phyloP scores from a whole-genome alignment of 768 basidiomycete genomes.

The Rhizopogon sp. region DNA sequence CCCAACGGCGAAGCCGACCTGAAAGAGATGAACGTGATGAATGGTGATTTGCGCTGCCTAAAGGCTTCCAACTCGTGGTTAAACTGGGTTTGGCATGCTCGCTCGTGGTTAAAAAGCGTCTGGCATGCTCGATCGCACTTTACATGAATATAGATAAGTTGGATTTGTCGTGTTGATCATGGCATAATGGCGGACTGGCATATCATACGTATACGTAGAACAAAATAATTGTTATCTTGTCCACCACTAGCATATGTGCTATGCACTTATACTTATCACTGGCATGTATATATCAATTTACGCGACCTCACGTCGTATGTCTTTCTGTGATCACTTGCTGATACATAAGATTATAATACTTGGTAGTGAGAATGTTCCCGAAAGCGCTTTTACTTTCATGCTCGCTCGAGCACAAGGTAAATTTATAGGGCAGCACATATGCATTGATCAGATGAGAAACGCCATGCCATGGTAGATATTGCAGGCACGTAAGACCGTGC shows the following conservation, averaged over 20 bases:
- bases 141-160: slow-evolving; percentile 11
- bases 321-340: not conserved
- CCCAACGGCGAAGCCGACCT: not conserved
- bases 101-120: no score
- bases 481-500: no score
- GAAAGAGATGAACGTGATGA: slow-evolving; percentile 14
- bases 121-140: slow-evolving; percentile 14
- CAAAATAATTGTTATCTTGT: not conserved
- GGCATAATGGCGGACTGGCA: not conserved
- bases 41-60: slow-evolving; percentile 15
- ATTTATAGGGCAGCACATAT: no score
- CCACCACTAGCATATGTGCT: no score
- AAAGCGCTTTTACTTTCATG: no score
- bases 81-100: slow-evolving; percentile 27
- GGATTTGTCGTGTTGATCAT: slow-evolving; percentile 9
- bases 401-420: no score
- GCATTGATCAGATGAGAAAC: no score
- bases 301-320: no score
- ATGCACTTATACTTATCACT: no score
- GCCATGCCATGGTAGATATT: no score
- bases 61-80: slow-evolving; percentile 24
- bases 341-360: not conserved
- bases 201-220: not conserved
- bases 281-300: not conserved
- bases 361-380: not conserved